Percentiles rank a stretch among this genome's conserved stretches.
These are phyloP conservation scores for Cynara cardunculus DNA, from an alignment of 129 eudicot species.

Conservation along the genomic window DNA sequence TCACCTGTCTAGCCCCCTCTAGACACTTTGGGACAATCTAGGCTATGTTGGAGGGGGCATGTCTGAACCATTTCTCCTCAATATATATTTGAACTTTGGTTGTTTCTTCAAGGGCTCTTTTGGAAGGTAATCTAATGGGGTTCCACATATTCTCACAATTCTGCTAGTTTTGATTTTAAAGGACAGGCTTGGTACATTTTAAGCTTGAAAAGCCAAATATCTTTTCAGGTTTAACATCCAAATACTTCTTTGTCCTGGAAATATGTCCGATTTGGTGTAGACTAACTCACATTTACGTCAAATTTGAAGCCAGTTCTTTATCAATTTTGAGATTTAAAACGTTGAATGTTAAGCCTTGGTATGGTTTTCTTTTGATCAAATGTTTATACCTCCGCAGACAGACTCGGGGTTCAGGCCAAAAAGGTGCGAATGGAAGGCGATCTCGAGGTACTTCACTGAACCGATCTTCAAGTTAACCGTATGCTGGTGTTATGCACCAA, in stretches of 20 bases:
- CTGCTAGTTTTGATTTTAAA: neutral
- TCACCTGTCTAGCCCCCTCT: too few species aligned
- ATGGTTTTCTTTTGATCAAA: neutral
- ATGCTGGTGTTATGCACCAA: neutral
- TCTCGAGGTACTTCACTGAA: constrained; percentile 56
- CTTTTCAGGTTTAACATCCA: neutral
- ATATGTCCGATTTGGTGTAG: neutral
- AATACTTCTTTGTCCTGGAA: neutral
- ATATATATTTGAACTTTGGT: too few species aligned
- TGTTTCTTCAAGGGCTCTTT: neutral
- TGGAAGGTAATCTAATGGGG: neutral
- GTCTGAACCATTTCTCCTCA: too few species aligned
- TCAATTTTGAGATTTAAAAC: neutral
- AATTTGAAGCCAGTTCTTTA: neutral
- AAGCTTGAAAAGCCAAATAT: neutral
- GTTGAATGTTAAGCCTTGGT: constrained; percentile 1
- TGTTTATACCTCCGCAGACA: constrained; percentile 40
- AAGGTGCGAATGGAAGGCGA: constrained; percentile 79
- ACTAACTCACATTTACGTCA: neutral
- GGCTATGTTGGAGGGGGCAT: too few species aligned
- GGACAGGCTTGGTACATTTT: neutral
- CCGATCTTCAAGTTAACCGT: constrained; percentile 5
- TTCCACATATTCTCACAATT: neutral
- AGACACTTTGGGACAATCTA: too few species aligned
- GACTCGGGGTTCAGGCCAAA: constrained; percentile 85